Evolutionary conservation across 164 flowering plant genomes (phyloP), one percentile per base, ranked within the genome.

Genomic region (Magnolia changhungtana): DNA sequence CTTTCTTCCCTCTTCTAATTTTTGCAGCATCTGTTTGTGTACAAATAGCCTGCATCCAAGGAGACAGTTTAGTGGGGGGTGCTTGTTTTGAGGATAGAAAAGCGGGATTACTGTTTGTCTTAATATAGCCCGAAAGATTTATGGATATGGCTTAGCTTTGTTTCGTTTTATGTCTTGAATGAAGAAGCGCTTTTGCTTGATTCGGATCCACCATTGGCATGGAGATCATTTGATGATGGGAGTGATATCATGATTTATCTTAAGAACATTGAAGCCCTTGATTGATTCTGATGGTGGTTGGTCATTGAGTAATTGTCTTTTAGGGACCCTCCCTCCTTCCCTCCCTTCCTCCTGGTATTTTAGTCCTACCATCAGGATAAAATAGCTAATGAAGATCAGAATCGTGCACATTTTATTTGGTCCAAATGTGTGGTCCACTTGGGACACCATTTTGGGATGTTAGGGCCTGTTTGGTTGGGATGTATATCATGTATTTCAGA

Each of bases 21-120:
- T 81, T 73, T 76, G 79, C 67, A 68, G 69, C 52, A 18, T 21
- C 79, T 74, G 7, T 63, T 72, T 67, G 50, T 75, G 63, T 73
- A 72, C 69, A 72, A 67, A 72, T 52, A 20, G 68, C 73, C 14
- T 76, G 63, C 78, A 19, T 61, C 69, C 76, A 50, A 49, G 67
- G 61, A 71, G 75, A 20, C 63, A 52, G 24, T 72, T 51, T 59
- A n/a, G 8, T 13, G 1, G 16, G 55, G 20, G 11, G 19, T 66
- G 66, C 63, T 63, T 31, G 31, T 69, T 69, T 55, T 27, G 50
- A 58, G 58, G 31, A 37, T 37, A 50, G 37, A 70, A 68, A 24
- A 50, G 70, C 3, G 61, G 73, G 45, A 50, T 20, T 50, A 23
- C 14, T 74, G 31, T 59, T 69, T 72, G 45, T 10, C 19, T 8